Evolutionary conservation across 805 yeast genomes (phyloP).

Genomic region (Candida boleticola): DNA sequence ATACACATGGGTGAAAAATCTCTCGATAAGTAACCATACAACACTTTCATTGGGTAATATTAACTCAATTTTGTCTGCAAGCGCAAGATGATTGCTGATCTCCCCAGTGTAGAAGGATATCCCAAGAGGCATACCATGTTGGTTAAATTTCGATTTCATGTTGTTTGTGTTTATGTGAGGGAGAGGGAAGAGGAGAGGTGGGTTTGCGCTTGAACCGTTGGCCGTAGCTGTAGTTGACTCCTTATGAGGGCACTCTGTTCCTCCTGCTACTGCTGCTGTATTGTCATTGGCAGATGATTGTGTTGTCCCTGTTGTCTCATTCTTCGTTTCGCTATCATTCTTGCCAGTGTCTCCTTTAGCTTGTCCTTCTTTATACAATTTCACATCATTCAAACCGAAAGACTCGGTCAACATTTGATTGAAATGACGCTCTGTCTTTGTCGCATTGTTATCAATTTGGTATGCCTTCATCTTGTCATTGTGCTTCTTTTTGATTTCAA

Average conservation of each 20-base stretch:
- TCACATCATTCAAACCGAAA: slow-evolving; percentile 5
- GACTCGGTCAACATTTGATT: not conserved
- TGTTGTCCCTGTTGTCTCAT: not conserved
- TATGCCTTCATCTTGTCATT: not conserved
- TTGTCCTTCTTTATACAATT: not conserved
- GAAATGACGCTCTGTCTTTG: slow-evolving; percentile 1
- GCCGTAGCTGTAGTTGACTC: not conserved
- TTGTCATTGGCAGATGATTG: not conserved
- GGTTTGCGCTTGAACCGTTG: not conserved
- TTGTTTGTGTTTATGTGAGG: not conserved
- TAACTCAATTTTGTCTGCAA: slow-evolving; percentile 28
- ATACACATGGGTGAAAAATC: slow-evolving; percentile 42
- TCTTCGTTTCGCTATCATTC: not conserved
- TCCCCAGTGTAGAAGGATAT: slow-evolving; percentile 29
- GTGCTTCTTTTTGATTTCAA: slow-evolving; percentile 1
- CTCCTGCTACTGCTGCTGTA: not conserved
- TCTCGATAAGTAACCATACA: slow-evolving; percentile 36
- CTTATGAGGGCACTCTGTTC: not conserved
- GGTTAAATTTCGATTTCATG: slow-evolving; percentile 10
- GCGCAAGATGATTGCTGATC: slow-evolving; percentile 20
- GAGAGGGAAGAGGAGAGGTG: not conserved
- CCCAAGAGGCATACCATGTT: slow-evolving; percentile 21
- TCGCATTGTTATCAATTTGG: not conserved
- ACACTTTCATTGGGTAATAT: slow-evolving; percentile 35
- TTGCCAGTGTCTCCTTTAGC: not conserved